Conservation (phyloP, 306 rosid species). For the Acacia acuminata region DNA sequence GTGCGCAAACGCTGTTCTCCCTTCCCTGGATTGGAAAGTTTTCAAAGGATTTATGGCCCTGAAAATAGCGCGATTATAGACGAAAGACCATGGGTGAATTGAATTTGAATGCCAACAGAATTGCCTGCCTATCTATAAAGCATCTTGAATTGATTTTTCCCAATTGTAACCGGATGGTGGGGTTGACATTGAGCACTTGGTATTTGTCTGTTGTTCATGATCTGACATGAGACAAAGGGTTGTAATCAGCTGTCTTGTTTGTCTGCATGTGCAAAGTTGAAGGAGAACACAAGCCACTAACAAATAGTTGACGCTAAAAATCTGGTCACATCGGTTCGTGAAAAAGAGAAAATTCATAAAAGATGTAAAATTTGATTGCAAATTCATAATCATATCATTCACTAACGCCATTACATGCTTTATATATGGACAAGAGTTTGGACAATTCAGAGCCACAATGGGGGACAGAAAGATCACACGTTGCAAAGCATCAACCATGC, state of each 20-base stretch:
- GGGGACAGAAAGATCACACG: conserved; percentile 10
- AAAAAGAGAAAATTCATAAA: not conserved
- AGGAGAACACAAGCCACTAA: not conserved
- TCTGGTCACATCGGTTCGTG: not conserved
- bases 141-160: not conserved
- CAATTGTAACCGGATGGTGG: not conserved
- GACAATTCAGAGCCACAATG: not conserved
- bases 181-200: not conserved
- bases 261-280: not conserved
- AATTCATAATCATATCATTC: not conserved
- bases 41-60: not conserved
- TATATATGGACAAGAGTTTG: not conserved
- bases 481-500: not conserved
- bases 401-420: not conserved
- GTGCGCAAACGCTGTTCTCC: too few species aligned
- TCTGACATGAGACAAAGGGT: not conserved
- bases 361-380: not conserved
- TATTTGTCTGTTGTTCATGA: not conserved
- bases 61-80: not conserved
- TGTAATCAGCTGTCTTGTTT: not conserved
- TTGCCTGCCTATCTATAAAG: not conserved
- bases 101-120: not conserved
- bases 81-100: too few species aligned
- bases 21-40: too few species aligned
- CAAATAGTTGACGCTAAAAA: not conserved